phyloP scores from a whole-genome alignment of 1,139 yeast species.

The Sugiyamaella japonica region DNA sequence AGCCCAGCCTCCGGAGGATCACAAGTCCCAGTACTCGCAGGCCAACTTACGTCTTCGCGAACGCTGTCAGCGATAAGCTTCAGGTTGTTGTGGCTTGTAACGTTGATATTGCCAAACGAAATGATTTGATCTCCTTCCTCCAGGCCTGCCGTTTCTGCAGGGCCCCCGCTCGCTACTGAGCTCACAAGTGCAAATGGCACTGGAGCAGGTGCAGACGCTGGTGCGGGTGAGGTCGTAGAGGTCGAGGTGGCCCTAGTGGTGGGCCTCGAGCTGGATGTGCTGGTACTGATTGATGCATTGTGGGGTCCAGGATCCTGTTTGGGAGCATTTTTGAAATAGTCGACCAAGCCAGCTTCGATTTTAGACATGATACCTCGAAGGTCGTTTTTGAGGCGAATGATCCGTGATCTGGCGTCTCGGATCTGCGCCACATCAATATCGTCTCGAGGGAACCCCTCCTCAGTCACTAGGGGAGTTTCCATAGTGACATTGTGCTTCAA shows the following conservation, averaged over 20 bases:
- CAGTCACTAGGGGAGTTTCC: constrained; percentile 61
- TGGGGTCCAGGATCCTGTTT: constrained; percentile 6
- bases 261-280: constrained; percentile 16
- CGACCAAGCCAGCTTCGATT: constrained; percentile 50
- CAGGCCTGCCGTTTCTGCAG: constrained; percentile 40
- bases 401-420: constrained; percentile 61
- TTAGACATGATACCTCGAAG: constrained; percentile 51
- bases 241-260: constrained; percentile 14
- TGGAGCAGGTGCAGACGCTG: constrained; percentile 11
- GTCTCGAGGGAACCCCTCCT: constrained; percentile 81
- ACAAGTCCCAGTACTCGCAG: too few relatives aligned
- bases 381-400: constrained; percentile 72
- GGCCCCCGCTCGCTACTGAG: constrained; percentile 42
- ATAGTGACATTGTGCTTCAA: constrained; percentile 51
- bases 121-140: constrained; percentile 50
- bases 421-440: constrained; percentile 75
- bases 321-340: constrained; percentile 41
- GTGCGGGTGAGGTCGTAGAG: constrained; percentile 5
- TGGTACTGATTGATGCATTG: constrained; percentile 13
- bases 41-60: constrained; percentile 16
- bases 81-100: constrained; percentile 52
- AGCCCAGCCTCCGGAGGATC: constrained; percentile 2
- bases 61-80: constrained; percentile 43
- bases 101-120: constrained; percentile 55
- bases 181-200: constrained; percentile 59